A percentile compares a stretch with the other conserved stretches of the same genome.
Evolutionary conservation across 2,329 filamentous ascomycete genomes (phyloP).

Genomic region (Bimuria novae-zelandiae): DNA sequence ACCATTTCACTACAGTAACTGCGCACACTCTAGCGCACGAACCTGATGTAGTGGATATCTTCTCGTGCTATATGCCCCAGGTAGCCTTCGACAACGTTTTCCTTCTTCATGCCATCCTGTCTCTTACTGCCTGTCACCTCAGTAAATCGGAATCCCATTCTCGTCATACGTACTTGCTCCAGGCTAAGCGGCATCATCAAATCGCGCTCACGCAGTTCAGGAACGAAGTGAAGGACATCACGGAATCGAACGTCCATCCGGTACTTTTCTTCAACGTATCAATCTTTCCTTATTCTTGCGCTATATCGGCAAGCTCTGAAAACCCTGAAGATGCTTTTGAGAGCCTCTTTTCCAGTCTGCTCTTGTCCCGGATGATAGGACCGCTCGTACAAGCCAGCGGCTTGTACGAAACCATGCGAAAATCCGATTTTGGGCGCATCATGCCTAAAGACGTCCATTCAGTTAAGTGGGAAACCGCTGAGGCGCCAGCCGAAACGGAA

Average conservation of each 20-base stretch:
- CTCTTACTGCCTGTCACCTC: constrained; percentile 50
- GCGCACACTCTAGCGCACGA: constrained; percentile 18
- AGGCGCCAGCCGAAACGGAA: constrained; percentile 10
- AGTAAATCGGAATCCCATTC: constrained; percentile 36
- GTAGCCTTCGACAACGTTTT: constrained; percentile 47
- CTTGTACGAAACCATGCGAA: constrained; percentile 9
- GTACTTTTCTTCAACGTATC: constrained; percentile 25
- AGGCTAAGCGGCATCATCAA: constrained; percentile 19
- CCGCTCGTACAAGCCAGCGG: constrained; percentile 12
- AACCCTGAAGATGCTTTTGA: constrained; percentile 13
- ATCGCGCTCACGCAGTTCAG: constrained; percentile 17
- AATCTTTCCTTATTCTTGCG: constrained; percentile 20
- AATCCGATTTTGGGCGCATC: constrained; percentile 15
- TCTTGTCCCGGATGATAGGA: constrained; percentile 14
- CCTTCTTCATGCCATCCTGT: constrained; percentile 49
- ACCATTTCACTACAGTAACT: constrained; percentile 29
- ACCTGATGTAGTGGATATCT: constrained; percentile 17
- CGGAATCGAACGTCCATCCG: constrained; percentile 44
- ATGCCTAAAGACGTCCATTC: constrained; percentile 16
- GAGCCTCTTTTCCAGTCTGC: constrained; percentile 16
- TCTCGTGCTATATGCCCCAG: constrained; percentile 24
- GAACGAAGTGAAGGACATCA: constrained; percentile 27
- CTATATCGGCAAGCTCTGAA: constrained; percentile 7
- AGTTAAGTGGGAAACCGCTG: constrained; percentile 8
- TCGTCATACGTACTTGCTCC: constrained; percentile 12